Conservation (phyloP, 2,329 filamentous ascomycete genomes). For the Plenodomus tracheiphilus region DNA sequence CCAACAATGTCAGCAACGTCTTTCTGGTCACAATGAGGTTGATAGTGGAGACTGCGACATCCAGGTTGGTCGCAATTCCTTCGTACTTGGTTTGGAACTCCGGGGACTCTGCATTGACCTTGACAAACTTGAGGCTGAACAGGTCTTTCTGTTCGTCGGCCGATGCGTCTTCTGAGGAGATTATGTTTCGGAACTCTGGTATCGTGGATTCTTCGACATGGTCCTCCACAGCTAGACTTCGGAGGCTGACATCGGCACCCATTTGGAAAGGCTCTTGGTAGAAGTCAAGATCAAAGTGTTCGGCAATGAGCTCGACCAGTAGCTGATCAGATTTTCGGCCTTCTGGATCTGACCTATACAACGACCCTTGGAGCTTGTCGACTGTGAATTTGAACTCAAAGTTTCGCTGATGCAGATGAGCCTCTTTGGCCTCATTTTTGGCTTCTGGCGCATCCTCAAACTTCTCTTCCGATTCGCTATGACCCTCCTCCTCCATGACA, state of each 20-base stretch:
- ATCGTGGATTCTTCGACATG: conserved; percentile 86
- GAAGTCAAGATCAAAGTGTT: conserved; percentile 84
- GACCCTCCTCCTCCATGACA: conserved; percentile 72
- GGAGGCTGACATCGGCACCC: conserved; percentile 86
- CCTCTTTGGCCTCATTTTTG: conserved; percentile 48
- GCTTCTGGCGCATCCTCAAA: conserved; percentile 70
- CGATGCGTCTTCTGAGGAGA: conserved; percentile 81
- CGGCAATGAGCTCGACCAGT: conserved; percentile 87
- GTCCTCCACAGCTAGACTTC: conserved; percentile 87
- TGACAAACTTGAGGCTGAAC: conserved; percentile 85
- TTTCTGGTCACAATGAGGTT: conserved; percentile 92
- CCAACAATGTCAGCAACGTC: conserved; percentile 86
- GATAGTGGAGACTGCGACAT: conserved; percentile 90
- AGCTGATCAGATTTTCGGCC: conserved; percentile 75
- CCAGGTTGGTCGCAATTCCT: conserved; percentile 89
- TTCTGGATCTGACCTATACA: conserved; percentile 84
- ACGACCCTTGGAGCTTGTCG: conserved; percentile 87
- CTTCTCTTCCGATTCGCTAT: conserved; percentile 64
- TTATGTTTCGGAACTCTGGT: conserved; percentile 92
- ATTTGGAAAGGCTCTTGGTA: conserved; percentile 90
- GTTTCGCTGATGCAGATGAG: conserved; percentile 79
- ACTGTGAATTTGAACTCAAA: conserved; percentile 98
- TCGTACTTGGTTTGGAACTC: conserved; percentile 93
- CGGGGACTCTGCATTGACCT: conserved; percentile 86
- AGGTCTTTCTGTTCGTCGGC: conserved; percentile 76